Base-by-base conservation (phyloP, 2,329 filamentous ascomycete genomes). In the Huntiella savannae region DNA sequence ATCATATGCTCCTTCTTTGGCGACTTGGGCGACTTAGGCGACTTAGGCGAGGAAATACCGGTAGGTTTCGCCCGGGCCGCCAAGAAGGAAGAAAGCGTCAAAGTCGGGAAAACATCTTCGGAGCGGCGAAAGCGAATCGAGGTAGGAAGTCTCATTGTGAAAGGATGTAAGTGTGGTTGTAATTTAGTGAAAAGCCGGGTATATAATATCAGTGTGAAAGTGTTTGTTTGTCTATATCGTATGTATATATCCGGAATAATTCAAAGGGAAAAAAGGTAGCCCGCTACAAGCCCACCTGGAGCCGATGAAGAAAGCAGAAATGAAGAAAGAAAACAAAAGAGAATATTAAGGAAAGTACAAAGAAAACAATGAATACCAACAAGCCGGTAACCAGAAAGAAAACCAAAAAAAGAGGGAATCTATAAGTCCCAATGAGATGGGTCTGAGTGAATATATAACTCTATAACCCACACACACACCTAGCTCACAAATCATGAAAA, bases 221-320 rank as follows among this genome's bases (percentile, higher is more conserved):
- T 10, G 7, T 7, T 28, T 28, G 22, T 7, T 28, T 28, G 22
- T 28, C 22, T 28, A 28, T 28, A 28, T 28, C 22, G 22, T 28
- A 28, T 28, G 22, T 28, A 28, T 28, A 28, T 28, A 28, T 28
- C 22, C 22, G 22, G 22, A 4, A 28, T 10, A 10, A 22, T 32
- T 11, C 38, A 17, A 37, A 47, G 5, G n/a, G 22, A 43, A 47
- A 43, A 15, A 48, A 45, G 28, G 47, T 48, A 48, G 47, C 40
- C 47, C 33, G 47, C 47, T 48, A 48, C 47, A 43, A 43, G 40
- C 48, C 44, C 43, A 41, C 43, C 48, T 44, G 39, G 44, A 49
- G 48, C 48, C 33, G 40, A 38, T 39, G 40, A 44, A 46, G 11
- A 39, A 28, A 28, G 22, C 22, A 28, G 22, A 28, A 28, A 28